Conservation (phyloP, 2,329 filamentous ascomycete species). For the Tolypocladium cylindrosporum region DNA sequence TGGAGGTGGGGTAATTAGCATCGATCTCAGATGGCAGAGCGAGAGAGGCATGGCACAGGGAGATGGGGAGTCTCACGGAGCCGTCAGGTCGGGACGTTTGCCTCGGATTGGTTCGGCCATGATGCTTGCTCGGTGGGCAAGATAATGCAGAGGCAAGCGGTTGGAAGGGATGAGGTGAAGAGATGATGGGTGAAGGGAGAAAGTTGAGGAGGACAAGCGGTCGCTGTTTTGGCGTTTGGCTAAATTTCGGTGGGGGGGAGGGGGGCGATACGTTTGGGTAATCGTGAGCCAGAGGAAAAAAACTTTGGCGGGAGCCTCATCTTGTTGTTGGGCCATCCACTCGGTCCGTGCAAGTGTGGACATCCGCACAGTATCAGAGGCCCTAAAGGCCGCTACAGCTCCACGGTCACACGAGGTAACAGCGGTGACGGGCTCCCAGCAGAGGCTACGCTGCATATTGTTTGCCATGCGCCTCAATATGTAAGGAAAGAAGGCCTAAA, state of each 20-base stretch:
- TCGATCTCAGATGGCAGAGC: conserved; percentile 2
- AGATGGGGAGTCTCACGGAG: conserved; percentile 40
- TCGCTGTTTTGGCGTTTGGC: conserved; percentile 24
- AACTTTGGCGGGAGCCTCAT: conserved; percentile 20
- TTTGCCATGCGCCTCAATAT: not conserved
- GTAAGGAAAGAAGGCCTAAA: not conserved
- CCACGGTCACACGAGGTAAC: not conserved
- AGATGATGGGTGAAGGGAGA: conserved; percentile 18
- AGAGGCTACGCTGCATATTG: not conserved
- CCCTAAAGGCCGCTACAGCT: not conserved
- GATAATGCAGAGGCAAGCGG: conserved; percentile 13
- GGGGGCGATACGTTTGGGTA: not conserved
- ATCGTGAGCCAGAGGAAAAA: conserved; percentile 7
- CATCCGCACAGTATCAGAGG: conserved; percentile 4
- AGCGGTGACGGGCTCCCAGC: not conserved
- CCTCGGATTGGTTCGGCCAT: conserved; percentile 58
- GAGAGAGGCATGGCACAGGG: not conserved
- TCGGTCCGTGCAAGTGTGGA: conserved; percentile 5
- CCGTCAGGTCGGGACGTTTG: conserved; percentile 47
- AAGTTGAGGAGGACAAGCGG: conserved; percentile 17
- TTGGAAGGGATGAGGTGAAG: conserved; percentile 17
- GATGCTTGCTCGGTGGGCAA: conserved; percentile 21
- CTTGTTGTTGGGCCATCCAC: conserved; percentile 14
- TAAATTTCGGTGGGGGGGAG: conserved; percentile 30
- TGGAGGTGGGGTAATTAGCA: conserved; percentile 37